Evolutionary conservation across 345 rosid genomes (phyloP).

Genomic region (Melastoma malabathricum): DNA sequence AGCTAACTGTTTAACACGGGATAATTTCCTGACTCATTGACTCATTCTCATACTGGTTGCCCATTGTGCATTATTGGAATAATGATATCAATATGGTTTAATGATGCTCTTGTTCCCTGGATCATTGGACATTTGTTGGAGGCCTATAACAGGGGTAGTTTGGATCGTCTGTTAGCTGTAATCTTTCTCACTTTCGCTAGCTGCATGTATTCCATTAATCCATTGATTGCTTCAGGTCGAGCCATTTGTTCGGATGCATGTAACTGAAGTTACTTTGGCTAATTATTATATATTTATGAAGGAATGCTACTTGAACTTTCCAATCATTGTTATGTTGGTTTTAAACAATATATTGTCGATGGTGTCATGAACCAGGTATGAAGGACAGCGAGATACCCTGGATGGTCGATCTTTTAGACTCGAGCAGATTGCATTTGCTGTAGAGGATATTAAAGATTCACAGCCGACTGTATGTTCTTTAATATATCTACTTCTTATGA

Average conservation of each 20-base stretch:
- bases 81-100: background rate
- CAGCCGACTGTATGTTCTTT: conserved; percentile 75
- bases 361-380: conserved; percentile 47
- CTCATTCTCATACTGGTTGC: too few species aligned
- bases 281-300: too few species aligned
- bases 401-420: conserved; percentile 83
- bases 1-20: background rate
- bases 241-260: background rate
- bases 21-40: too few species aligned
- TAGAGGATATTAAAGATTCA: conserved; percentile 93
- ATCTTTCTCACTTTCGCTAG: background rate
- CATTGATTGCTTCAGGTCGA: background rate
- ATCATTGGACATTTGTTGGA: background rate
- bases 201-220: background rate
- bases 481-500: background rate
- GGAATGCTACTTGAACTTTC: background rate
- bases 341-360: background rate
- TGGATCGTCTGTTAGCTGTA: background rate
- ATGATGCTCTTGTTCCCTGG: background rate
- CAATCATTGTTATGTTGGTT: background rate
- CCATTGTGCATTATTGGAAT: too few species aligned
- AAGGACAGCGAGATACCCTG: conserved; percentile 94
- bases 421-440: conserved; percentile 92
- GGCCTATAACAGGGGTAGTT: too few species aligned
- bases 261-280: too few species aligned